Conservation (phyloP, 352 stramenopile genomes). For the Pythium phragmitis region DNA sequence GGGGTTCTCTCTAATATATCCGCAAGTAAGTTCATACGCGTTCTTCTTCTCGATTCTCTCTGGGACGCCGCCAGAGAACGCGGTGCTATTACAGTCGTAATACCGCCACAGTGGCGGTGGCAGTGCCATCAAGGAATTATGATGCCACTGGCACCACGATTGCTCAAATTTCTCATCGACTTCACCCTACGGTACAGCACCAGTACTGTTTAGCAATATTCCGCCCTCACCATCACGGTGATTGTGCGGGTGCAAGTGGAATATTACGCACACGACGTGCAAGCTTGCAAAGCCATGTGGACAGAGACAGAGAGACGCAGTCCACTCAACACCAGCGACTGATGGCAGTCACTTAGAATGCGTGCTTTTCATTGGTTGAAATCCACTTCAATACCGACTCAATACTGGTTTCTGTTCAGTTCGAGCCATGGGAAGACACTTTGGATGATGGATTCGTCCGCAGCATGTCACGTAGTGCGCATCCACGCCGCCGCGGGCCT, state of each 20-base stretch:
- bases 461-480: conserved; percentile 29
- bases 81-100: too few relatives aligned
- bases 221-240: too few relatives aligned
- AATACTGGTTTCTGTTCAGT: not conserved
- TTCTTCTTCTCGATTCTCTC: not conserved
- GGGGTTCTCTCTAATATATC: not conserved
- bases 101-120: not conserved
- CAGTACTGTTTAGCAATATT: too few relatives aligned
- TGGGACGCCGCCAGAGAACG: too few relatives aligned
- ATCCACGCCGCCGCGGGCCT: conserved; percentile 31
- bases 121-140: not conserved
- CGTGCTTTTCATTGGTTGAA: not conserved
- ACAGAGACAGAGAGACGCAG: not conserved
- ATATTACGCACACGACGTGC: too few relatives aligned
- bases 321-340: not conserved
- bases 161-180: conserved; percentile 3
- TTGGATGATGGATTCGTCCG: not conserved
- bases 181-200: not conserved
- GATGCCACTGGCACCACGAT: not conserved
- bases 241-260: too few relatives aligned
- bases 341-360: not conserved
- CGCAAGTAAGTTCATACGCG: not conserved
- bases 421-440: not conserved
- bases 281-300: too few relatives aligned
- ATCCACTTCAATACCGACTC: not conserved